Evolutionary conservation across 352 stramenopile species (phyloP).

Genomic region (Phytopythium montanum): DNA sequence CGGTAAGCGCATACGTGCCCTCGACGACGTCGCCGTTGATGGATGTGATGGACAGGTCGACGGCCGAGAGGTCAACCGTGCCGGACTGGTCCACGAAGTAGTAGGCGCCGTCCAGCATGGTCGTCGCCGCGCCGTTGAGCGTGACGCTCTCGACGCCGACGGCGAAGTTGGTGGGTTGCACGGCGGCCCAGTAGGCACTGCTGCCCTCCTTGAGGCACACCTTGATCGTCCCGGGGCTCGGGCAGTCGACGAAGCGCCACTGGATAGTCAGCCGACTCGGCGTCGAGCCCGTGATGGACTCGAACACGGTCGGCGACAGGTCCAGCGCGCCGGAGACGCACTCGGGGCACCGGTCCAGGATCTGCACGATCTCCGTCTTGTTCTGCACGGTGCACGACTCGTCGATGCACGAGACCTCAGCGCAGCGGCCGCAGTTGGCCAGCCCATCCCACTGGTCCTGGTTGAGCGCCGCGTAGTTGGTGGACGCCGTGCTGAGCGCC

Average conservation of each 20-base stretch:
- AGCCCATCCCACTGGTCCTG: slow-evolving; percentile 49
- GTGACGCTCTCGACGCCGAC: slow-evolving; percentile 49
- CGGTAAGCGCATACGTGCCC: slow-evolving; percentile 46
- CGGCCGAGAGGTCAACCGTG: slow-evolving; percentile 27
- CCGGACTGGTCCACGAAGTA: slow-evolving; percentile 46
- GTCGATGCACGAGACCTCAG: slow-evolving; percentile 61
- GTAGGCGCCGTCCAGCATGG: slow-evolving; percentile 63
- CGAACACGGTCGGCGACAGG: slow-evolving; percentile 66
- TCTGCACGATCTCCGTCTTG: slow-evolving; percentile 52
- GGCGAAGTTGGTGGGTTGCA: slow-evolving; percentile 57
- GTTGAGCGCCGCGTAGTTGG: slow-evolving; percentile 75
- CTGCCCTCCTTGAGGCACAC: slow-evolving; percentile 70
- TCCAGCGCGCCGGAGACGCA: slow-evolving; percentile 66
- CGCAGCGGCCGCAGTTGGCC: slow-evolving; percentile 51
- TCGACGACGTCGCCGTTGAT: slow-evolving; percentile 46
- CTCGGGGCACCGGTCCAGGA: slow-evolving; percentile 71
- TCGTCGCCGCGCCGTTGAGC: slow-evolving; percentile 53
- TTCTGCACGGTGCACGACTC: slow-evolving; percentile 32
- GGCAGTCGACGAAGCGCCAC: slow-evolving; percentile 74
- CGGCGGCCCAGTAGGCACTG: slow-evolving; percentile 50
- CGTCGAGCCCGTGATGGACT: slow-evolving; percentile 56
- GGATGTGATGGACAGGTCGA: slow-evolving; percentile 52
- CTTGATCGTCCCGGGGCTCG: slow-evolving; percentile 40
- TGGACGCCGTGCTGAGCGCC: slow-evolving; percentile 32
- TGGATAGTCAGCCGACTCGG: slow-evolving; percentile 49